Percentiles rank a stretch among this genome's conserved stretches.
phyloP scores from a whole-genome alignment of 192 early-diverging fungal genomes.

The Irineochytrium annulatum region DNA sequence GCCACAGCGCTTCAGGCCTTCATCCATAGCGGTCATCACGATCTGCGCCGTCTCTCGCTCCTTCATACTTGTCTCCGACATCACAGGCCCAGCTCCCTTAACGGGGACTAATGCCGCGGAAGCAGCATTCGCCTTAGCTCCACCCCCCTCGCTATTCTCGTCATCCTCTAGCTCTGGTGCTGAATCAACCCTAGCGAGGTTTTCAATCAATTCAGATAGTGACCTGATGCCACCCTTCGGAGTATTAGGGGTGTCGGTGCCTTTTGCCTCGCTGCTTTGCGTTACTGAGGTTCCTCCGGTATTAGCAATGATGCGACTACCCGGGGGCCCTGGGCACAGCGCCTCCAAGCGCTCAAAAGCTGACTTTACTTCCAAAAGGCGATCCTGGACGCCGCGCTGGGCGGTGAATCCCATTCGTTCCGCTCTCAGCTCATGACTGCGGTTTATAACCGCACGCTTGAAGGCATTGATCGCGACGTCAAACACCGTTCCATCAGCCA shows the following conservation, averaged over 20 bases:
- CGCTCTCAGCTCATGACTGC: constrained; percentile 23
- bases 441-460: constrained; percentile 25
- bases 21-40: constrained; percentile 21
- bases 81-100: neutral
- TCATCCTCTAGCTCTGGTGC: constrained; percentile 13
- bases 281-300: neutral
- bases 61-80: neutral
- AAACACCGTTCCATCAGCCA: constrained; percentile 28
- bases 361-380: constrained; percentile 11
- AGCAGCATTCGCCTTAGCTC: neutral
- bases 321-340: constrained; percentile 7
- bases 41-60: constrained; percentile 10
- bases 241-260: neutral
- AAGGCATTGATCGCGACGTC: constrained; percentile 29
- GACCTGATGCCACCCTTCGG: neutral
- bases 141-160: constrained; percentile 1
- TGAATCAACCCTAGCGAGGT: constrained; percentile 17
- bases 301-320: neutral
- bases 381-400: constrained; percentile 22
- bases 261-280: too few species aligned
- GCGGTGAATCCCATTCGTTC: constrained; percentile 19
- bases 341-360: constrained; percentile 27
- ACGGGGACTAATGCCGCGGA: neutral
- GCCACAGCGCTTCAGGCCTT: constrained; percentile 14
- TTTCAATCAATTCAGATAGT: constrained; percentile 24